These are phyloP conservation scores for Cryphonectria japonica DNA, from an alignment of 2,329 filamentous ascomycete genomes.

Conservation along the genomic window DNA sequence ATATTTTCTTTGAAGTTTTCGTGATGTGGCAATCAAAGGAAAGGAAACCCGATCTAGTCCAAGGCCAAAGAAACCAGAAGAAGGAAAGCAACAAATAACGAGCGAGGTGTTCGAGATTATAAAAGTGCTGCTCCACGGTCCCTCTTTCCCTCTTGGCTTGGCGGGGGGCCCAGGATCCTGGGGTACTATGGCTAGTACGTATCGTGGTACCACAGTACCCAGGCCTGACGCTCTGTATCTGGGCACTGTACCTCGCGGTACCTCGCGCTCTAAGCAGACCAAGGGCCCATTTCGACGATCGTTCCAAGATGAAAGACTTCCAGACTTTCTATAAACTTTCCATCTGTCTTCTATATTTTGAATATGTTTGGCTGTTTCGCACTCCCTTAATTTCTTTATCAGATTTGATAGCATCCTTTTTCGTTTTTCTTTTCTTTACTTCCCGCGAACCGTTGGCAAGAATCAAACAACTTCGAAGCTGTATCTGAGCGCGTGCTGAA, in stretches of 20 bases:
- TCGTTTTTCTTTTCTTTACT: background rate
- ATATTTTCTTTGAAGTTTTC: background rate
- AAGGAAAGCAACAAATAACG: background rate
- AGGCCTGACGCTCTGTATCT: background rate
- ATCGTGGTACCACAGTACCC: background rate
- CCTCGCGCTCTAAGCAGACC: background rate
- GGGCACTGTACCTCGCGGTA: background rate
- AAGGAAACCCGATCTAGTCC: background rate
- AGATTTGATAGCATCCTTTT: background rate
- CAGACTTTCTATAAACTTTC: too few species aligned
- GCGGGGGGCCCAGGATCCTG: background rate
- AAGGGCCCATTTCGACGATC: background rate
- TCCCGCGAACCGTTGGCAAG: background rate
- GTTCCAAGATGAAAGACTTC: background rate
- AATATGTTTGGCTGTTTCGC: too few species aligned
- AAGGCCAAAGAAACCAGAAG: background rate
- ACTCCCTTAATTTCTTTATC: too few species aligned
- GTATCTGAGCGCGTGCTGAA: background rate
- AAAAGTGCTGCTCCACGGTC: slow-evolving; percentile 10
- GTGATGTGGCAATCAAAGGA: background rate
- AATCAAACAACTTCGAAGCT: background rate
- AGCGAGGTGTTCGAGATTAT: slow-evolving; percentile 11
- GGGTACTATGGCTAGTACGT: background rate
- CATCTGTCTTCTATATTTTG: too few species aligned
- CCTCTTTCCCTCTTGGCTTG: background rate